Percentiles rank a stretch among this genome's conserved stretches.
Evolutionary conservation across 139 green algal genomes (phyloP).

Genomic region (Asterochloris sp.): DNA sequence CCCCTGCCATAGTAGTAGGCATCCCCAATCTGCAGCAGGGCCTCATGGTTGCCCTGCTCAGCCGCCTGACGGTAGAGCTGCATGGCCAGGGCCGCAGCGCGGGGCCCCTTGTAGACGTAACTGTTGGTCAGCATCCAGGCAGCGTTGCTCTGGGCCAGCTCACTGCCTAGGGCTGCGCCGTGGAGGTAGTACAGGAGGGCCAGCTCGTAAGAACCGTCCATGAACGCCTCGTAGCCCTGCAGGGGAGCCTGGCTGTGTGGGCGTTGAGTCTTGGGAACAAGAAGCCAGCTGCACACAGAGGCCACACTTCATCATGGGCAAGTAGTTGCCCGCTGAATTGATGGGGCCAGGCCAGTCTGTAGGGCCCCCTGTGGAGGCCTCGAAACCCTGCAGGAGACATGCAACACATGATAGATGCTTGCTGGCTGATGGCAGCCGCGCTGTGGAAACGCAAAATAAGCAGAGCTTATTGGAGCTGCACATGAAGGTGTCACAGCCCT

Average conservation of each 20-base stretch:
- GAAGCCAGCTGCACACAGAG: neutral
- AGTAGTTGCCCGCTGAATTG: neutral
- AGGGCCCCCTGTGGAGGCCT: neutral
- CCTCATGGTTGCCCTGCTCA: constrained; percentile 25
- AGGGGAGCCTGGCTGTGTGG: neutral
- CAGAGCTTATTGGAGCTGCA: too few relatives aligned
- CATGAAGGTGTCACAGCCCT: too few relatives aligned
- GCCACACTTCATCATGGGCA: too few relatives aligned
- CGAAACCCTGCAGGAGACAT: neutral
- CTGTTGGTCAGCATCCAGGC: constrained; percentile 83
- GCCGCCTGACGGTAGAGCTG: constrained; percentile 64
- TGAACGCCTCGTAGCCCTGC: constrained; percentile 54
- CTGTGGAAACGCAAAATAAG: too few relatives aligned
- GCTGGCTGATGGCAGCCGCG: too few relatives aligned
- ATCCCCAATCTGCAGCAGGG: constrained; percentile 28
- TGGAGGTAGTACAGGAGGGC: constrained; percentile 74
- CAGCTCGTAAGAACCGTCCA: constrained; percentile 44
- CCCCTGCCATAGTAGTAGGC: constrained; percentile 83
- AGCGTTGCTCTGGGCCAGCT: constrained; percentile 89
- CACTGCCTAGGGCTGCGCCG: constrained; percentile 80
- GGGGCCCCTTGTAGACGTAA: neutral
- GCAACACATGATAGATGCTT: too few relatives aligned
- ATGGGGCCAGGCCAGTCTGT: too few relatives aligned
- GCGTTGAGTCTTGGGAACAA: neutral
- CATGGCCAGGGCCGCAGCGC: constrained; percentile 25